phyloP scores from a whole-genome alignment of 495 filamentous ascomycete species.

The Neurospora discreta region DNA sequence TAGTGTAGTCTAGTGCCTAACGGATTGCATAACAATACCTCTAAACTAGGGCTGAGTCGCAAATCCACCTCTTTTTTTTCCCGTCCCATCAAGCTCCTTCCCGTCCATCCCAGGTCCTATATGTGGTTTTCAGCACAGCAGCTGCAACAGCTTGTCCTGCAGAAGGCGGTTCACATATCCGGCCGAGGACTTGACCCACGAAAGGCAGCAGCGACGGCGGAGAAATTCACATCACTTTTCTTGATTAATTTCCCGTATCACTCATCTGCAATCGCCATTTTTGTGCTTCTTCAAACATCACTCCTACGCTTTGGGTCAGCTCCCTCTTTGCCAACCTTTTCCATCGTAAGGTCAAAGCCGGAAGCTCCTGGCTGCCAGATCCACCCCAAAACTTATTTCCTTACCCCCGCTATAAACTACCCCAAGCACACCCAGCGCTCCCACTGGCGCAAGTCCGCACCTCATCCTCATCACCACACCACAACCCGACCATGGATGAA shows the following conservation, averaged over 20 bases:
- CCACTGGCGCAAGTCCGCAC: neutral
- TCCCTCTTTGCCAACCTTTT: neutral
- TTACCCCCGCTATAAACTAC: slow-evolving; percentile 5
- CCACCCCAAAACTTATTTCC: slow-evolving; percentile 3
- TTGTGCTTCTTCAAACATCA: neutral
- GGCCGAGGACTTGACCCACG: neutral
- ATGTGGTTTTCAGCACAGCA: neutral
- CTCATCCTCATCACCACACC: slow-evolving; percentile 4
- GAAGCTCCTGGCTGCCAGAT: neutral
- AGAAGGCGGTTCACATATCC: neutral
- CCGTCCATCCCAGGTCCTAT: neutral
- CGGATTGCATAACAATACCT: neutral
- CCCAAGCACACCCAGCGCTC: neutral
- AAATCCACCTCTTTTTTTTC: neutral
- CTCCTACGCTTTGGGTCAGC: neutral
- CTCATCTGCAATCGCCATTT: neutral
- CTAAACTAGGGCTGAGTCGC: neutral
- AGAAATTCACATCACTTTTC: neutral
- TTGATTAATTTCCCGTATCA: neutral
- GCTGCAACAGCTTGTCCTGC: neutral
- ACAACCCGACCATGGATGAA: slow-evolving; percentile 11
- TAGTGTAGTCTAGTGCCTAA: neutral
- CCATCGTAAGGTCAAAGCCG: neutral
- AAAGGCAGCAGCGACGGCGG: neutral
- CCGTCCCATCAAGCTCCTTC: neutral